Base-by-base conservation (phyloP, 2,329 filamentous ascomycete species). In the Neofusicoccum kwambonambiense region DNA sequence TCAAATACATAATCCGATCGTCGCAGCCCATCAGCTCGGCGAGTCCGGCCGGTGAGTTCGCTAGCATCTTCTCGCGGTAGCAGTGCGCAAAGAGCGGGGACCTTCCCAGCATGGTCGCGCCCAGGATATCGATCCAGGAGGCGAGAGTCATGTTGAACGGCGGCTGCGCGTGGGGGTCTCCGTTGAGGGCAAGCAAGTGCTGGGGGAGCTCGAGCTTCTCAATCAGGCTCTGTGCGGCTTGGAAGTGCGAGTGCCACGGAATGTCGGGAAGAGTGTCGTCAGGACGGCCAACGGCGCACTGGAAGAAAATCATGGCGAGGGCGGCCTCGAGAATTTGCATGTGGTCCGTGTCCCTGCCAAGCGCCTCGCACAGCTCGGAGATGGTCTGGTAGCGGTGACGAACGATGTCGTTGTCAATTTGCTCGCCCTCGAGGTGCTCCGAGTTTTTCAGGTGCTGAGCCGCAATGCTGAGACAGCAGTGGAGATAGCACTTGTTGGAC, bases 1-100 rank as follows among this genome's bases (percentile, higher is more conserved):
- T 96, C 72, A 98, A 84, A 78, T 97, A 98, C 93, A 99, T 97
- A 79, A 98, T 90, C 22, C 89, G 88, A 79, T 99, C 95, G 69
- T 98, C 94, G 77, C 95, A 98, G 70, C 95, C 95, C 93, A 98
- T 98, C 60, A 98, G 86, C 81, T 96, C 93, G 62, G 90, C 89
- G 42, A 99, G 85, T 11, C 95, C 95, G 9, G 91, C 90, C 2
- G 81, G 80, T 5, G 83, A 79, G 27, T 82, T 80, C 56, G 77
- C 81, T 60, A 97, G 86, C 77, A 97, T 92, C 84, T 97, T 96
- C 77, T 95, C 90, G 57, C 95, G 89, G 80, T 98, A 99, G n/a
- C 90, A 92, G 80, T 97, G 91, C 4, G 95, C 93, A 74, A 97
- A 98, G 8, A 87, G 86, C 7, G 95, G 95, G 9, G 92, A 90